Evolutionary conservation across 257 asterid genomes (phyloP).

Genomic region (Capsicum chinense): DNA sequence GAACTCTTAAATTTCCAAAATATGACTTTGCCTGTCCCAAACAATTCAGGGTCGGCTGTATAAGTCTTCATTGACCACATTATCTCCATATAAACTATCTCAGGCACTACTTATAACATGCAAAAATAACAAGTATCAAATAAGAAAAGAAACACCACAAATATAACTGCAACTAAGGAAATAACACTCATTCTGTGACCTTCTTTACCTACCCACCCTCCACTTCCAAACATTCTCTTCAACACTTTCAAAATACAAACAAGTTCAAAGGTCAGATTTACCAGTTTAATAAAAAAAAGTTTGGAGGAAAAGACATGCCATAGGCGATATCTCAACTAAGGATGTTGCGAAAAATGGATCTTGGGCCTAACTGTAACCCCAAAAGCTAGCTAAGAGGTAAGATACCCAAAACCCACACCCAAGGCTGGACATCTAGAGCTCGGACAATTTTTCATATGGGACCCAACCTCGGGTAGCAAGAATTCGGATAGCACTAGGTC

Average conservation of each 20-base stretch:
- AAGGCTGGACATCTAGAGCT: neutral
- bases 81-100: neutral
- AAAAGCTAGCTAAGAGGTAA: neutral
- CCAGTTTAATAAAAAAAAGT: neutral
- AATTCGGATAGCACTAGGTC: neutral
- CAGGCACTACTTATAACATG: constrained; percentile 11
- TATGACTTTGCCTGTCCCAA: neutral
- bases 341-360: neutral
- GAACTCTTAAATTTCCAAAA: neutral
- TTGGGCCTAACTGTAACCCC: neutral
- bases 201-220: neutral
- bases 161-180: constrained; percentile 10
- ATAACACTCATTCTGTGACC: neutral
- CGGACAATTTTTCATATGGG: neutral
- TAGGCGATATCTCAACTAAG: neutral
- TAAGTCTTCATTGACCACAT: constrained; percentile 6
- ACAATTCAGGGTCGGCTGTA: neutral
- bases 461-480: neutral
- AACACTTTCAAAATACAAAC: neutral
- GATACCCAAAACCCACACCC: neutral
- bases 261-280: neutral
- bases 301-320: neutral
- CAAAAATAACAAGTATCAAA: constrained; percentile 15
- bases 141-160: neutral
- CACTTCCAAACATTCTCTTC: neutral